phyloP scores from a whole-genome alignment of 768 basidiomycete species.

The Austroboletus eburneus region DNA sequence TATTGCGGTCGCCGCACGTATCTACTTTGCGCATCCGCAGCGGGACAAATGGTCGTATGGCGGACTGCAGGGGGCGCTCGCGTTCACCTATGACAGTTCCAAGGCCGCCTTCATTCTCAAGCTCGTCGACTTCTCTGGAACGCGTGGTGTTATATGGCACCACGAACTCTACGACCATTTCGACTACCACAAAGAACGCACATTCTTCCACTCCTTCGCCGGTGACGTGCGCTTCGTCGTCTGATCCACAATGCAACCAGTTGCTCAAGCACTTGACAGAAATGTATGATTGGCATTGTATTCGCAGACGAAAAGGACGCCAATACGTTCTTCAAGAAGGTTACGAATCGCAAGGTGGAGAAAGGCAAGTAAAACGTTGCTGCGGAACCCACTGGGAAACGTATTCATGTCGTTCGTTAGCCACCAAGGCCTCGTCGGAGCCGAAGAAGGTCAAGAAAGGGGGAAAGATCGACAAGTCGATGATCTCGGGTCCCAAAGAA shows the following conservation, averaged over 20 bases:
- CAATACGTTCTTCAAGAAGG: conserved; percentile 80
- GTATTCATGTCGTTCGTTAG: conserved; percentile 11
- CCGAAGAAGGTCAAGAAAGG: conserved; percentile 58
- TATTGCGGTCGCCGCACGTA: conserved; percentile 75
- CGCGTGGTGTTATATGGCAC: conserved; percentile 87
- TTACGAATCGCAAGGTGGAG: conserved; percentile 58
- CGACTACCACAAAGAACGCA: conserved; percentile 76
- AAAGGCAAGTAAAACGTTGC: conserved; percentile 40
- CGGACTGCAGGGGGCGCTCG: conserved; percentile 83
- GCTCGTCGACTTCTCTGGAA: conserved; percentile 81
- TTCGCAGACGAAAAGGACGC: conserved; percentile 88
- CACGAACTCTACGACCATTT: conserved; percentile 85
- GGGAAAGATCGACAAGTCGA: conserved; percentile 87
- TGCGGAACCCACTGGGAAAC: not conserved
- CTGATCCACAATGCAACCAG: not conserved
- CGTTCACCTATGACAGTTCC: conserved; percentile 59
- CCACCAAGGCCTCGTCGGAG: conserved; percentile 45
- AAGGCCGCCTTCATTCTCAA: conserved; percentile 60
- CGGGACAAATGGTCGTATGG: conserved; percentile 79
- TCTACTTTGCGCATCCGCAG: conserved; percentile 86
- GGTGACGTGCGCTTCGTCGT: conserved; percentile 71
- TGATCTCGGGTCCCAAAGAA: conserved; percentile 78
- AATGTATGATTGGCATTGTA: conserved; percentile 88
- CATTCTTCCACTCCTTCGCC: conserved; percentile 89
- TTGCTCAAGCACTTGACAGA: conserved; percentile 39